Evolutionary conservation across 2,329 filamentous ascomycete genomes (phyloP), one percentile per base, ranked within the genome.

Genomic region (Pseudogymnoascus sp.): DNA sequence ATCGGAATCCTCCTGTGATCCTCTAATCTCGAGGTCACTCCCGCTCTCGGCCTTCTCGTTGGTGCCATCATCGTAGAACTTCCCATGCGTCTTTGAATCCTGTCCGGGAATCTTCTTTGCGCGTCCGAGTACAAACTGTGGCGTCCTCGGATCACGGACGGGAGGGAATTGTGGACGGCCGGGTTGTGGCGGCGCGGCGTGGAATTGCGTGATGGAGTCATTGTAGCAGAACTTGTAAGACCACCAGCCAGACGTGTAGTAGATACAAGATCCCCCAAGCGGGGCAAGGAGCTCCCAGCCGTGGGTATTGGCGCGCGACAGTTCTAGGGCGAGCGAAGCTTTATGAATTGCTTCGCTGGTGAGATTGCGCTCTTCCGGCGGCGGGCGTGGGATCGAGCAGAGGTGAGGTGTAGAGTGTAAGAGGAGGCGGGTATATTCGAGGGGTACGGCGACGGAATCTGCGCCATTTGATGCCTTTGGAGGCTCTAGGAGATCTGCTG

Each of bases 151-250:
- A 69, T 91, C 88, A 70, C 88, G 85, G 28, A 84, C 78, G 0
- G 88, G 88, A 19, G 87, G 86, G 67, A 84, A 87, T 28, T 79
- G 75, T 1, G 84, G 83, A 16, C 84, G 79, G 1, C 84, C 84
- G 16, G 81, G 80, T 16, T 83, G 81, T 0, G 84, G 82, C 5
- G 87, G 81, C 61, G 89, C 76, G 65, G 85, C 85, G 73, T 90
- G 88, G 73, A 90, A 91, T 72, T 91, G 88, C 72, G 83, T 87
- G 62, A 91, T 83, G 67, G 88, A 81, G 22, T 60, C 58, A 70
- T 86, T 86, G 75, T 90, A 89, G 75, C 88, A 91, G 73, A 90
- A 90, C 35, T 84, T 84, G 72, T 91, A 91, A 62, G 84, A 87
- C 88, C 88, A 91, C 87, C 87, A 91, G 1, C 87, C 87, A 11